Evolutionary conservation across 345 rosid species (phyloP), one percentile per base, ranked within the genome.

Genomic region (Eucalyptus erythrocorys): DNA sequence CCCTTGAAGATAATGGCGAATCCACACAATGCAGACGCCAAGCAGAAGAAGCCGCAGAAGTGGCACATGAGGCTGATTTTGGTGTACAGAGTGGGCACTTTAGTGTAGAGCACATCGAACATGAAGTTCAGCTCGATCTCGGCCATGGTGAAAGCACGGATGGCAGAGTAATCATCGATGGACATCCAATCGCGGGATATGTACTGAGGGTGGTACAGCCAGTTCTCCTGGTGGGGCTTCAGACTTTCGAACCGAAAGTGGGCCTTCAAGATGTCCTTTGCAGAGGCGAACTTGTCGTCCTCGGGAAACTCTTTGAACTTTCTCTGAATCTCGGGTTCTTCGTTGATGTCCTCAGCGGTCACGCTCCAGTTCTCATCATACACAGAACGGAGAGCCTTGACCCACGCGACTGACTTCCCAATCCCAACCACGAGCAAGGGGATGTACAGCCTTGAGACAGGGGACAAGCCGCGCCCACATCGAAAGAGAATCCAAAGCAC

Each of bases 311-410:
- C 61, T 0, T 0, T 0, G 61, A 55, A 55, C 30, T 55, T 55
- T 10, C 30, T 0, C 61, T 0, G 1, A 0, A 55, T 55, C 61
- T 55, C 61, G 61, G 30, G 0, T 55, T 24, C 61, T 55, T 24
- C 61, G 6, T 24, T 24, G 61, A 55, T 55, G 61, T 55, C 61
- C 61, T 55, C 61, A 55, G 61, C 61, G 30, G 61, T 55, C 6
- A 55, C 61, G 61, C 61, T 55, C 61, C 30, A 55, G 61, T 55
- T 55, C 61, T 55, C 30, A 55, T 55, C 61, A 55, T 55, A 55
- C 61, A 55, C 61, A 22, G 61, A 55, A 0, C 1, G 61, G 61
- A 55, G 3, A 55, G 61, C 61, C 0, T 5, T 4, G 3, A 55
- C 61, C 61, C 61, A 55, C 6, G 1, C 3, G 0, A 26, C 2